phyloP scores from a whole-genome alignment of 1,284 basidiomycete genomes.

The Cutaneotrichosporon cyanovorans region DNA sequence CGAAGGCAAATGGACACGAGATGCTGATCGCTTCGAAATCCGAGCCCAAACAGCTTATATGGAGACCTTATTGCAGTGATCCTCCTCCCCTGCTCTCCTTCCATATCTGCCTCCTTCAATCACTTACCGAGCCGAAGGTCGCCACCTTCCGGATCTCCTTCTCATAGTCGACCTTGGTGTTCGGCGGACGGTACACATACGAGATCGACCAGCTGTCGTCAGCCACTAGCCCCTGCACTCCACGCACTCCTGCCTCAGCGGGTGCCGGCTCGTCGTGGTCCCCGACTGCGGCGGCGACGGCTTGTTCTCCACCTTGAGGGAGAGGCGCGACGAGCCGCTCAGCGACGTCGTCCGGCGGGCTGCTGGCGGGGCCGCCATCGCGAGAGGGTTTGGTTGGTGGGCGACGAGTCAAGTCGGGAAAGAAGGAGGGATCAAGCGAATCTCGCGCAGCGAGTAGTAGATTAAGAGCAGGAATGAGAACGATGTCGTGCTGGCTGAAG shows the following conservation, averaged over 20 bases:
- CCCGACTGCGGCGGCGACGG: slow-evolving; percentile 7
- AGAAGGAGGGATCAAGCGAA: background rate
- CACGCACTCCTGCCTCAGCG: slow-evolving; percentile 43
- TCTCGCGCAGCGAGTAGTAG: background rate
- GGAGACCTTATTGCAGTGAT: too few relatives aligned
- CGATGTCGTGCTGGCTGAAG: too few relatives aligned
- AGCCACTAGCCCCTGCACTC: background rate
- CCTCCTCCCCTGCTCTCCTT: too few relatives aligned
- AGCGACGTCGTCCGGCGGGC: slow-evolving; percentile 32
- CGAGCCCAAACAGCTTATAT: too few relatives aligned
- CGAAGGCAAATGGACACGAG: too few relatives aligned
- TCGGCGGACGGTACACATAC: slow-evolving; percentile 45
- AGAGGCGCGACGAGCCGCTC: slow-evolving; percentile 37
- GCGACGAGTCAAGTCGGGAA: background rate
- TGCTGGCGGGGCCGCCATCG: slow-evolving; percentile 13
- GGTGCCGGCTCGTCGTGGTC: slow-evolving; percentile 31
- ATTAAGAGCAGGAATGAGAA: too few relatives aligned
- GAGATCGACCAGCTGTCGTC: slow-evolving; percentile 44
- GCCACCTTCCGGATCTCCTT: slow-evolving; percentile 46
- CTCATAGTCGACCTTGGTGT: slow-evolving; percentile 46
- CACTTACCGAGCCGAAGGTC: slow-evolving; percentile 46
- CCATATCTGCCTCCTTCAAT: too few relatives aligned
- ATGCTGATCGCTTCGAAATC: too few relatives aligned
- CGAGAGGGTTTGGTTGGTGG: background rate
- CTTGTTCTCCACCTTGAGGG: slow-evolving; percentile 35